Evolutionary conservation across 805 yeast genomes (phyloP).

Genomic region (Wickerhamomyces subpelliculosus): DNA sequence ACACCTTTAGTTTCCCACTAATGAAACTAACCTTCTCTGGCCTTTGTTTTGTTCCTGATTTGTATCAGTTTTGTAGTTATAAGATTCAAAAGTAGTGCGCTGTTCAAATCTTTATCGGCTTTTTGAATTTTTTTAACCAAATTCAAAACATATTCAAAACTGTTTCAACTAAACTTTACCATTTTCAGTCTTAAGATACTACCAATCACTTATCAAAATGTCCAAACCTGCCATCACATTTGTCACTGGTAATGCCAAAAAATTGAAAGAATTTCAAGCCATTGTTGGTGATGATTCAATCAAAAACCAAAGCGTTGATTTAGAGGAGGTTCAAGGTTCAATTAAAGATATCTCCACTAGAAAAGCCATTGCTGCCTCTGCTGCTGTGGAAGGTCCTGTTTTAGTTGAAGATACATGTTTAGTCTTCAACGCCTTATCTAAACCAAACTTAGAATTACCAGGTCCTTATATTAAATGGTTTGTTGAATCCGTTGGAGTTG

Average conservation of each 20-base stretch:
- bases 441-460: conserved; percentile 51
- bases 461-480: conserved; percentile 98
- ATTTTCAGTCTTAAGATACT: no score
- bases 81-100: no score
- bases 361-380: conserved; percentile 73
- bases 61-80: no score
- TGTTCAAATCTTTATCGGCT: no score
- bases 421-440: conserved; percentile 72
- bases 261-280: conserved; percentile 75
- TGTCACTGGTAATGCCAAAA: conserved; percentile 86
- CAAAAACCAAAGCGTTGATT: conserved; percentile 62
- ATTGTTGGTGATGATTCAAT: conserved; percentile 52
- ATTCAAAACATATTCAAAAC: no score
- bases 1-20: no score
- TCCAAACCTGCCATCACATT: conserved; percentile 40
- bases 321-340: conserved; percentile 89
- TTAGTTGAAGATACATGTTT: conserved; percentile 94
- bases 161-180: no score
- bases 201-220: neutral
- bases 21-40: no score
- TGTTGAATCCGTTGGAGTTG: conserved; percentile 63
- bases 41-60: no score
- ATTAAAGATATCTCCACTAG: conserved; percentile 73
- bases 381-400: conserved; percentile 64
- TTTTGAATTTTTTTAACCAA: no score